Evolutionary conservation across 2,329 filamentous ascomycete genomes (phyloP).

Genomic region (Pezizomycotina sp.): DNA sequence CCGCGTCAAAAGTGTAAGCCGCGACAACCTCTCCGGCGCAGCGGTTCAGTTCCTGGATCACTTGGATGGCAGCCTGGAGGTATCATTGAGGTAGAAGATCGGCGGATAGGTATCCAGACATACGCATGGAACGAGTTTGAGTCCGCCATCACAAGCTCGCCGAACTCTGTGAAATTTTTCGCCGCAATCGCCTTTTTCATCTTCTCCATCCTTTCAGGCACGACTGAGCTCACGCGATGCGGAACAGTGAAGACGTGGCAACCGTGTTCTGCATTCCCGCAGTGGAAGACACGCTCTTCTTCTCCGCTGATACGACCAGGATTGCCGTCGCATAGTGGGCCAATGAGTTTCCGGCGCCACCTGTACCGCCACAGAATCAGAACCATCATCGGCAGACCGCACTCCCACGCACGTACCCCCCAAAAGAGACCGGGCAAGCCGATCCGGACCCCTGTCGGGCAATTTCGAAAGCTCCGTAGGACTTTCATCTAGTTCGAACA

Average conservation of each 20-base stretch:
- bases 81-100: conserved; percentile 97
- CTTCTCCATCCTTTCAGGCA: conserved; percentile 63
- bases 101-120: conserved; percentile 92
- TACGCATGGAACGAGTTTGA: conserved; percentile 94
- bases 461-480: conserved; percentile 74
- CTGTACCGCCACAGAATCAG: conserved; percentile 73
- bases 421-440: conserved; percentile 81
- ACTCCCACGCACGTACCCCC: conserved; percentile 84
- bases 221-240: conserved; percentile 55
- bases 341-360: conserved; percentile 81
- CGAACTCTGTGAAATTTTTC: conserved; percentile 73
- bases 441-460: conserved; percentile 84
- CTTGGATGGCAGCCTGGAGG: conserved; percentile 72
- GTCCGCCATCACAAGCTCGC: conserved; percentile 84
- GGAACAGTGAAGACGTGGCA: conserved; percentile 76
- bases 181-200: conserved; percentile 70
- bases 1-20: conserved; percentile 94
- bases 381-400: conserved; percentile 51
- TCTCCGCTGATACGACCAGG: conserved; percentile 77
- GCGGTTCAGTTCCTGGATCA: conserved; percentile 77
- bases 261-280: conserved; percentile 96
- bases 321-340: conserved; percentile 85
- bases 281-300: conserved; percentile 88
- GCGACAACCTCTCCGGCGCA: conserved; percentile 63
- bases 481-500: conserved; percentile 70